Percentiles rank a stretch among this genome's conserved stretches.
phyloP scores from a whole-genome alignment of 768 basidiomycete species.

The Russula earlei region DNA sequence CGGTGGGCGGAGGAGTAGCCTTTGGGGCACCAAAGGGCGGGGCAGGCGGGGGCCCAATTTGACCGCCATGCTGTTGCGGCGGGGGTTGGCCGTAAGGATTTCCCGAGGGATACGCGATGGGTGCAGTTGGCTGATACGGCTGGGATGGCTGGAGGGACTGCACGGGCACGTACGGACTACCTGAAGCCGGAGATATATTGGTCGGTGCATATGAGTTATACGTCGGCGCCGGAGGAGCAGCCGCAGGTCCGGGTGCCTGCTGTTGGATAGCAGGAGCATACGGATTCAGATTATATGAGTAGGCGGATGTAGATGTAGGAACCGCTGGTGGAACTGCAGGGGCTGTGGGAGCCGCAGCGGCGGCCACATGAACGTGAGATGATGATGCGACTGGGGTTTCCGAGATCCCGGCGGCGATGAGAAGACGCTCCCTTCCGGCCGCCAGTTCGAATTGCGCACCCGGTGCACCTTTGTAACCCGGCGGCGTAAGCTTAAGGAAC shows the following conservation, averaged over 20 bases:
- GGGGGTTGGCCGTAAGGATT: slow-evolving; percentile 22
- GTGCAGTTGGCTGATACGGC: slow-evolving; percentile 4
- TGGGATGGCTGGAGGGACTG: slow-evolving; percentile 9
- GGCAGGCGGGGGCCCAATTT: slow-evolving; percentile 34
- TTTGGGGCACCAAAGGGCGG: slow-evolving; percentile 31
- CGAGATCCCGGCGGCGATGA: slow-evolving; percentile 30
- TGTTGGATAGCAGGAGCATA: slow-evolving; percentile 21
- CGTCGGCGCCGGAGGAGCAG: slow-evolving; percentile 15
- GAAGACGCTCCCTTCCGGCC: slow-evolving; percentile 38
- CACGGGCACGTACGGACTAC: slow-evolving; percentile 21
- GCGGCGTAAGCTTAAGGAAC: slow-evolving; percentile 73
- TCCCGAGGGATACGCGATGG: slow-evolving; percentile 5
- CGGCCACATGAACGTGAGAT: slow-evolving; percentile 16
- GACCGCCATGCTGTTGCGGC: slow-evolving; percentile 29
- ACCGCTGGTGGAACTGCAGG: slow-evolving; percentile 20
- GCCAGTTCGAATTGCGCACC: slow-evolving; percentile 33
- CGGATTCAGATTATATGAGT: slow-evolving; percentile 13
- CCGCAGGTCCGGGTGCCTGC: slow-evolving; percentile 20
- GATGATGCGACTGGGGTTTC: slow-evolving; percentile 23
- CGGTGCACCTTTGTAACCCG: slow-evolving; percentile 59
- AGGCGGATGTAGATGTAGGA: slow-evolving; percentile 2
- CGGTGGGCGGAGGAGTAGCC: slow-evolving; percentile 44
- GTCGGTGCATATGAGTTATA: slow-evolving; percentile 21
- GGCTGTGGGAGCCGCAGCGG: slow-evolving; percentile 17
- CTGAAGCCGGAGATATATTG: slow-evolving; percentile 10